phyloP scores from a whole-genome alignment of 1,284 basidiomycete species.

The Ceratobasidium sp. region DNA sequence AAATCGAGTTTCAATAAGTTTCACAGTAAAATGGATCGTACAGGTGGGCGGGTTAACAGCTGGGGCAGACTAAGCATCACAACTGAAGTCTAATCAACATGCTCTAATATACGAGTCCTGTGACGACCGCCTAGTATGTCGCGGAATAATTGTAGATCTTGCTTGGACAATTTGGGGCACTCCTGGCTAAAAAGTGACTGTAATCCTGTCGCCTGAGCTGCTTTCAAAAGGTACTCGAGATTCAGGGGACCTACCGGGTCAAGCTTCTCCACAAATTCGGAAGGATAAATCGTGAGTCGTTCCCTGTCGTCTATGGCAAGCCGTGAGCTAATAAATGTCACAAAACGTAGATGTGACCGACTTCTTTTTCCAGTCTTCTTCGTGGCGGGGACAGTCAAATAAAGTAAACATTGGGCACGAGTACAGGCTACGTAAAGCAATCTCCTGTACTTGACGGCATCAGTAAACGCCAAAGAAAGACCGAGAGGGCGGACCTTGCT shows the following conservation, averaged over 20 bases:
- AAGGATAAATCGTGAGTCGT: background rate
- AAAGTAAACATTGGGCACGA: constrained; percentile 83
- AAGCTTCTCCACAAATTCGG: background rate
- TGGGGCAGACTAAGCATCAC: no score
- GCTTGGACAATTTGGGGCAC: background rate
- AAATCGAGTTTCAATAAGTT: no score
- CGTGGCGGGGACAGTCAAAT: constrained; percentile 63
- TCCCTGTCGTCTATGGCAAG: background rate
- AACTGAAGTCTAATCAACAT: no score
- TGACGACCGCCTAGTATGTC: background rate
- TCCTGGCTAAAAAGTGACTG: background rate
- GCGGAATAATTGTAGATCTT: background rate
- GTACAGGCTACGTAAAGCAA: constrained; percentile 93
- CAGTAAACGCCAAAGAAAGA: background rate
- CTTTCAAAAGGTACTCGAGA: background rate
- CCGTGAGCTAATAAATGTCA: no score
- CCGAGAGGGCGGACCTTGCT: constrained; percentile 70
- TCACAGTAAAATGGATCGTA: no score
- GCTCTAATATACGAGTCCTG: no score
- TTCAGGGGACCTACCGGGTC: background rate
- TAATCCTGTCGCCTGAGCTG: background rate
- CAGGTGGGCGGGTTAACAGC: no score
- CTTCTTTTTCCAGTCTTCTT: constrained; percentile 52
- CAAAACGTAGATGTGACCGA: constrained; percentile 23
- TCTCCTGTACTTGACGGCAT: constrained; percentile 63